Evolutionary conservation across 2,329 filamentous ascomycete genomes (phyloP).

Genomic region (Colletotrichum incanum): DNA sequence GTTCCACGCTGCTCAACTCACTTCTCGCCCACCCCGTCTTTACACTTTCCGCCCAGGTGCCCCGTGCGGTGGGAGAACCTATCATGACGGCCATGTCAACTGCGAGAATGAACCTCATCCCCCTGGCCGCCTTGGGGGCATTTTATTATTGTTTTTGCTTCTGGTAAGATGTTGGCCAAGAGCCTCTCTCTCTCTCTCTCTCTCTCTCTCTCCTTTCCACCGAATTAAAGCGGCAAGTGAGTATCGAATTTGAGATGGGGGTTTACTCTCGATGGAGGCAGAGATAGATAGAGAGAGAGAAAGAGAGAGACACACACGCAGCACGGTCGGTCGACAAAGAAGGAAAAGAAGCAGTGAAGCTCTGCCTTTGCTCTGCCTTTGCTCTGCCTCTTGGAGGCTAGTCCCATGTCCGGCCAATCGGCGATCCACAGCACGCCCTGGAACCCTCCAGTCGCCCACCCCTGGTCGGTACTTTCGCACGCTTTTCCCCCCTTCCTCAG

Average conservation of each 20-base stretch:
- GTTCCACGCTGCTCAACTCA: conserved; percentile 7
- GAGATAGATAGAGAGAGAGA: neutral
- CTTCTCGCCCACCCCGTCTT: neutral
- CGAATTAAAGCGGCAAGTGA: neutral
- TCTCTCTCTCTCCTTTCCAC: neutral
- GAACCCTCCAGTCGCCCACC: conserved; percentile 1
- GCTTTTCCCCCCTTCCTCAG: conserved; percentile 1
- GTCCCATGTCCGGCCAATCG: conserved; percentile 38
- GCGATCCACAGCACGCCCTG: conserved; percentile 27
- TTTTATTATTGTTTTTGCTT: neutral
- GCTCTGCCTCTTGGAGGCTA: conserved; percentile 5
- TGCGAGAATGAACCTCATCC: neutral
- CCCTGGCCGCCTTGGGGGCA: neutral
- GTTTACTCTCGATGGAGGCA: neutral
- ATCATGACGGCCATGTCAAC: conserved; percentile 3
- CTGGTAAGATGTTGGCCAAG: neutral
- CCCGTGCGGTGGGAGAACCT: conserved; percentile 24
- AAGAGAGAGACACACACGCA: neutral
- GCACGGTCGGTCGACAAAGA: neutral
- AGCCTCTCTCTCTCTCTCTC: neutral
- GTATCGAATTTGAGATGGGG: neutral
- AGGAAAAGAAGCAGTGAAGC: neutral
- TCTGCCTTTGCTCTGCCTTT: conserved; percentile 7
- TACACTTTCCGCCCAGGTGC: conserved; percentile 16
- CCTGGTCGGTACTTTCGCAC: conserved; percentile 33